Percentiles rank a stretch among this genome's conserved stretches.
Conservation (phyloP, 1,284 basidiomycete species). For the Meripilus lineatus region DNA sequence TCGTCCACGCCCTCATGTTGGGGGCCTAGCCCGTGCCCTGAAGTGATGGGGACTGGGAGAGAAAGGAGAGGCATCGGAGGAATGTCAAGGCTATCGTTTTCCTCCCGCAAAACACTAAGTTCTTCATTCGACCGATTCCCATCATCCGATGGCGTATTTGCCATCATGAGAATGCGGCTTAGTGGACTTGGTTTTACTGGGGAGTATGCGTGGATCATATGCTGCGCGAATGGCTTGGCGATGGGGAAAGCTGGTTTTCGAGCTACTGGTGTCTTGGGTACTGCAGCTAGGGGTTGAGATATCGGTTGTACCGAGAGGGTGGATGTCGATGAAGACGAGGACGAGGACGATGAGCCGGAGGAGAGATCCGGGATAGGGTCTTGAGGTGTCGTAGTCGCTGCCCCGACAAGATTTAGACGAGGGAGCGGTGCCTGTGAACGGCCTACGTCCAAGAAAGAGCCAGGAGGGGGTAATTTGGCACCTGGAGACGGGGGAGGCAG, state of each 20-base stretch:
- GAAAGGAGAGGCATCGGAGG: constrained; percentile 19
- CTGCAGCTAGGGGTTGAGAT: constrained; percentile 10
- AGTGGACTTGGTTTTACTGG: constrained; percentile 72
- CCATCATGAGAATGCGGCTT: constrained; percentile 67
- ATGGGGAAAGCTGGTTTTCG: constrained; percentile 54
- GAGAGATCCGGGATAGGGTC: constrained; percentile 1
- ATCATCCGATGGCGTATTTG: constrained; percentile 63
- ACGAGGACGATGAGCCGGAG: constrained; percentile 9
- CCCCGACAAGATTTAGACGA: too few species aligned
- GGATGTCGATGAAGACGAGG: constrained; percentile 6
- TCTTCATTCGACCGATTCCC: too few species aligned
- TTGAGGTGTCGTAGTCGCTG: too few species aligned
- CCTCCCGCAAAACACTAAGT: too few species aligned
- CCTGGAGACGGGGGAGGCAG: constrained; percentile 69
- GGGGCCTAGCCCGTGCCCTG: too few species aligned
- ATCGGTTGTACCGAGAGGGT: neutral
- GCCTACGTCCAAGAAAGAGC: too few species aligned
- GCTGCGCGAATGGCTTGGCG: constrained; percentile 60
- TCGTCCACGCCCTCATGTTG: too few species aligned
- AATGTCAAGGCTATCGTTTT: constrained; percentile 25
- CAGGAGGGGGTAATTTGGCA: constrained; percentile 41
- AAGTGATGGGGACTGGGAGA: too few species aligned
- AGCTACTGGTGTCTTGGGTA: constrained; percentile 20
- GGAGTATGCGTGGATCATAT: constrained; percentile 74
- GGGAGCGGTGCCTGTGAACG: too few species aligned